Conservation (phyloP, 805 yeast species). For the Saccharomyces mikatae region DNA sequence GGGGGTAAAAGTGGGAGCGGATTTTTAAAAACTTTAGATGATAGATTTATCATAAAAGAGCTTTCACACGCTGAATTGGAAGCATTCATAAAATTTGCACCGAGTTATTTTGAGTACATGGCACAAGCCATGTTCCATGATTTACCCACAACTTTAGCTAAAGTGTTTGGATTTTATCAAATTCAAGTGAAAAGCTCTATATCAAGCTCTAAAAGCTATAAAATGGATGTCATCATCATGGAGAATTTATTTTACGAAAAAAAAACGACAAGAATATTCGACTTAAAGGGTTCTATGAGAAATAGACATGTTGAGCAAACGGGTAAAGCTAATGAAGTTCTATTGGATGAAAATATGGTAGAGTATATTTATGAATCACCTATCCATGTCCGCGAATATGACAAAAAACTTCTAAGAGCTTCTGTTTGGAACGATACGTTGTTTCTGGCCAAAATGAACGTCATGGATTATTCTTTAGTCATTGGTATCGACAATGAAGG, state of each 20-base stretch:
- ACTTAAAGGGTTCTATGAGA: conserved; percentile 95
- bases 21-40: conserved; percentile 85
- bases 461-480: conserved; percentile 95
- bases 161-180: conserved; percentile 92
- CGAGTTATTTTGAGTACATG: conserved; percentile 92
- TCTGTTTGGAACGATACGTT: conserved; percentile 93
- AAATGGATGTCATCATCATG: conserved; percentile 90
- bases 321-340: conserved; percentile 88
- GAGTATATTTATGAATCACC: conserved; percentile 96
- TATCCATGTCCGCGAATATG: conserved; percentile 84
- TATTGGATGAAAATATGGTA: conserved; percentile 95
- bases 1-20: conserved; percentile 98
- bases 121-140: conserved; percentile 93
- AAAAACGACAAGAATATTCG: conserved; percentile 80
- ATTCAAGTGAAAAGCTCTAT: conserved; percentile 75
- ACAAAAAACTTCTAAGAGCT: conserved; percentile 75
- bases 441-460: conserved; percentile 92
- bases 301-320: conserved; percentile 95
- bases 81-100: conserved; percentile 91
- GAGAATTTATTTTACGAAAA: conserved; percentile 86
- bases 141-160: conserved; percentile 87
- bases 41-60: conserved; percentile 82
- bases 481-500: conserved; percentile 76
- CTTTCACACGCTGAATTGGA: conserved; percentile 82
- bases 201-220: conserved; percentile 60